Conservation (phyloP, 177 flowering plant genomes). For the Vitis hybrid region DNA sequence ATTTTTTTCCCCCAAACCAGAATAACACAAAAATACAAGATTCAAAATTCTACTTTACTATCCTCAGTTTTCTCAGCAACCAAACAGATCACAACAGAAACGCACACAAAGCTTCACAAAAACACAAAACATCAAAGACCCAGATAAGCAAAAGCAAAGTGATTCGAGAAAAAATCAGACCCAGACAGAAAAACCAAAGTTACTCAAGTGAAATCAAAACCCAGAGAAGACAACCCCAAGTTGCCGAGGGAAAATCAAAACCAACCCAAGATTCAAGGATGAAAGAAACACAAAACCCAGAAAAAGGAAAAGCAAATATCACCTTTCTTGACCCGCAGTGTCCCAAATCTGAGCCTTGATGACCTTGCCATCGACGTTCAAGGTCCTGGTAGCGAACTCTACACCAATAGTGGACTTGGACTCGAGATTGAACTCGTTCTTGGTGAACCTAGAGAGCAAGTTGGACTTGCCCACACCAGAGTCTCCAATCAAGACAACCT, state of each 20-base stretch:
- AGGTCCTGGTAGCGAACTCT: conserved; percentile 46
- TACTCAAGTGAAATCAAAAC: no score
- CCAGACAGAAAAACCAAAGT: no score
- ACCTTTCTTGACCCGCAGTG: conserved; percentile 54
- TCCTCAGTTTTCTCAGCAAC: background rate
- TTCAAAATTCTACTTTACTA: no score
- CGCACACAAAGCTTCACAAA: background rate
- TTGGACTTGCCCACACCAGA: conserved; percentile 48
- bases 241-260: no score
- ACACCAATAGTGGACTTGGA: conserved; percentile 53
- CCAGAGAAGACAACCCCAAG: no score
- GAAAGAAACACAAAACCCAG: background rate
- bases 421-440: conserved; percentile 53
- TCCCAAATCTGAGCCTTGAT: conserved; percentile 58
- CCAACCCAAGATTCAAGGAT: no score
- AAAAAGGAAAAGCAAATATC: background rate
- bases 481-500: conserved; percentile 45
- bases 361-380: conserved; percentile 36
- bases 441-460: conserved; percentile 47
- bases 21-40: no score
- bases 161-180: no score
- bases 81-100: background rate
- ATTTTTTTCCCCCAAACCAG: no score
- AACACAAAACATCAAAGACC: conserved; percentile 9
- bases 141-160: conserved; percentile 11